Percentiles rank a stretch among this genome's conserved stretches.
phyloP scores from a whole-genome alignment of 2,329 filamentous ascomycete genomes.

The Venturia pyrina region DNA sequence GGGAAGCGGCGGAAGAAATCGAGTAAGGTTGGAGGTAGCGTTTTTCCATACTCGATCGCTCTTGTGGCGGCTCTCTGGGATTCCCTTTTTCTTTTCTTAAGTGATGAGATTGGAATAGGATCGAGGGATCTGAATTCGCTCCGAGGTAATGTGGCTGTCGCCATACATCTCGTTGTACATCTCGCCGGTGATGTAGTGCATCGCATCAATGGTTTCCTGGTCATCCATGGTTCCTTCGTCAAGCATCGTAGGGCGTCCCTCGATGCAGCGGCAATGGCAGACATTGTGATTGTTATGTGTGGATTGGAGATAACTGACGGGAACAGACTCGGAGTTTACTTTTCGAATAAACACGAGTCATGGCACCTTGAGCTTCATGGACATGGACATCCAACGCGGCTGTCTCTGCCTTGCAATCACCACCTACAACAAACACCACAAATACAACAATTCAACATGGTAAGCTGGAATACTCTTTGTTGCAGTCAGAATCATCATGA shows the following conservation, averaged over 20 bases:
- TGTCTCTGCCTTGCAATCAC: background rate
- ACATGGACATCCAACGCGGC: background rate
- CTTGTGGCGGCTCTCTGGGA: conserved; percentile 17
- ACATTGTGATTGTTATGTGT: background rate
- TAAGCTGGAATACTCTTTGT: background rate
- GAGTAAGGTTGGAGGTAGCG: conserved; percentile 66
- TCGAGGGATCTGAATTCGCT: conserved; percentile 14
- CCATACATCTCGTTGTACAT: background rate
- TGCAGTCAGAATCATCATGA: background rate
- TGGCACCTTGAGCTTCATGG: background rate
- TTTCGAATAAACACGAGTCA: background rate
- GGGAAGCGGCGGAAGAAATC: conserved; percentile 88
- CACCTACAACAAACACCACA: background rate
- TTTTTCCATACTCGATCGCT: conserved; percentile 43
- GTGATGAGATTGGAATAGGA: conserved; percentile 3
- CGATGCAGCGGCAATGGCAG: background rate
- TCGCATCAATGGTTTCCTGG: background rate
- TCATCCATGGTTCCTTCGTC: background rate
- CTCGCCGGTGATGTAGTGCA: background rate
- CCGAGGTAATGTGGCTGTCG: conserved; percentile 13
- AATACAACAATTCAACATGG: background rate
- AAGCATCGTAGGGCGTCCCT: background rate
- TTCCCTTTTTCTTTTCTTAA: background rate
- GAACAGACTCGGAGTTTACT: background rate
- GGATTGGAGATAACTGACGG: background rate